A percentile compares a stretch with the other conserved stretches of the same genome.
phyloP scores from a whole-genome alignment of 73 alveolate genomes.

The Diophrys sp. region DNA sequence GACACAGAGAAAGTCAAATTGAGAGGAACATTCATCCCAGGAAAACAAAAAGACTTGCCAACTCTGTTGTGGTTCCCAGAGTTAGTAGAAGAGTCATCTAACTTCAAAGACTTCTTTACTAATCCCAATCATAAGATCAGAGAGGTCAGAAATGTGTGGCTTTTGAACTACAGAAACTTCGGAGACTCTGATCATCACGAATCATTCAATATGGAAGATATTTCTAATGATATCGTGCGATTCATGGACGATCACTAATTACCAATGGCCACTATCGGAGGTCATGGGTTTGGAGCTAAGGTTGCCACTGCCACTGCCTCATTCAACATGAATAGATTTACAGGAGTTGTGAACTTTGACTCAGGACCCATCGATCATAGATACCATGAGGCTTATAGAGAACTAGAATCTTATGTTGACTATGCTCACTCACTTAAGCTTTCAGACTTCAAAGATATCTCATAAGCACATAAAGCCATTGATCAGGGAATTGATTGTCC shows the following conservation, averaged over 20 bases:
- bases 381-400: constrained; percentile 71
- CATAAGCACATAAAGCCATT: constrained; percentile 29
- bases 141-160: constrained; percentile 69
- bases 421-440: constrained; percentile 29
- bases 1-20: constrained; percentile 57
- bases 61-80: constrained; percentile 76
- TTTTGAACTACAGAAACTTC: constrained; percentile 73
- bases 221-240: constrained; percentile 73
- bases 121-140: constrained; percentile 48
- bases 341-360: constrained; percentile 79
- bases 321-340: constrained; percentile 67
- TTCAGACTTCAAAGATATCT: not conserved
- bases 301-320: constrained; percentile 83
- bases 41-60: constrained; percentile 71
- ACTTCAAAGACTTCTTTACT: constrained; percentile 76
- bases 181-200: constrained; percentile 79
- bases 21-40: constrained; percentile 72
- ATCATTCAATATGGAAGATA: constrained; percentile 61
- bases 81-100: constrained; percentile 65
- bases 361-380: constrained; percentile 79
- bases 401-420: constrained; percentile 57
- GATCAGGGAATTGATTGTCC: constrained; percentile 37
- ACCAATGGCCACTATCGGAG: constrained; percentile 80
- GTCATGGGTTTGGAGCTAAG: constrained; percentile 91
- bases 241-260: constrained; percentile 72